These are phyloP conservation scores for Ophioceras dolichostomum DNA, from an alignment of 2,329 filamentous ascomycete species.

Conservation along the genomic window DNA sequence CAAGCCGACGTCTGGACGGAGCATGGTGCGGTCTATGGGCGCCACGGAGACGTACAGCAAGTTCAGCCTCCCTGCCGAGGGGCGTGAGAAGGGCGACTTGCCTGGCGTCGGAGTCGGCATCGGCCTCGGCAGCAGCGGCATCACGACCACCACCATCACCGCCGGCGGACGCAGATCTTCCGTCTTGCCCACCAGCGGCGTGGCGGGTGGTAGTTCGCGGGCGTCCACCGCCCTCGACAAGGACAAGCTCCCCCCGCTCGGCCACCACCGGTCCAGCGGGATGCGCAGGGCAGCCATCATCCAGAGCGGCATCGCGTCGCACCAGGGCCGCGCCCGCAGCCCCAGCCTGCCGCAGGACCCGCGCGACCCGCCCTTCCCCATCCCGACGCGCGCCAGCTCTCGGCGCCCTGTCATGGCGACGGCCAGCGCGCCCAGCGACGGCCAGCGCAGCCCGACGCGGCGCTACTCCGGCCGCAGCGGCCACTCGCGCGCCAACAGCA, in stretches of 20 bases:
- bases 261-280: conserved; percentile 38
- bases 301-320: conserved; percentile 62
- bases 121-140: not conserved
- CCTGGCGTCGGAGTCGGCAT: not conserved
- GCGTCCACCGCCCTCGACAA: conserved; percentile 8
- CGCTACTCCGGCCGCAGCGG: conserved; percentile 30
- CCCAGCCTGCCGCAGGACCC: conserved; percentile 54
- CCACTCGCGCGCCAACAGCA: conserved; percentile 46
- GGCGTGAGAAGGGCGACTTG: conserved; percentile 10
- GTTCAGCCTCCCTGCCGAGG: conserved; percentile 20
- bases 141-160: too few species aligned
- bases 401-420: conserved; percentile 57
- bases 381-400: conserved; percentile 81
- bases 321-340: conserved; percentile 48
- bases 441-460: conserved; percentile 63
- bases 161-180: too few species aligned
- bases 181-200: not conserved
- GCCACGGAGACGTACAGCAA: conserved; percentile 32
- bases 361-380: conserved; percentile 71
- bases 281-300: conserved; percentile 74
- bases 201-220: not conserved
- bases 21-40: conserved; percentile 19
- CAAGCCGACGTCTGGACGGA: conserved; percentile 6
- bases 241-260: conserved; percentile 24
- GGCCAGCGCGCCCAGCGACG: conserved; percentile 56